A percentile compares a stretch with the other conserved stretches of the same genome.
Evolutionary conservation across 352 stramenopile genomes (phyloP).

Genomic region (Halophytophthora batemanensis): DNA sequence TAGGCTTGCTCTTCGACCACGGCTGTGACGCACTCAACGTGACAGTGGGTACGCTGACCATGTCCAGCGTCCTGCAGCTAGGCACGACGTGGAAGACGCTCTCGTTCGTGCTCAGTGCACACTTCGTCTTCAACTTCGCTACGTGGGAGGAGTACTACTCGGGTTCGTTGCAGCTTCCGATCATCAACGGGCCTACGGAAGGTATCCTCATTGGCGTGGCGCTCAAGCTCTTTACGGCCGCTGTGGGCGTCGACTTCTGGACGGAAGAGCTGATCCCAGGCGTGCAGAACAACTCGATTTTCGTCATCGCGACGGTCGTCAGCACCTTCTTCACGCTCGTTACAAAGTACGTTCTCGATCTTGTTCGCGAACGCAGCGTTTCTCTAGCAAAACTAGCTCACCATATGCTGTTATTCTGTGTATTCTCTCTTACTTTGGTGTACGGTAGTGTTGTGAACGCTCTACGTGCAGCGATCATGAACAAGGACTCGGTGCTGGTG

Average conservation of each 20-base stretch:
- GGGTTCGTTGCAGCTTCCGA: conserved; percentile 91
- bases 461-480: conserved; percentile 59
- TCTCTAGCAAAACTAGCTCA: neutral
- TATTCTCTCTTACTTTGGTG: conserved; percentile 3
- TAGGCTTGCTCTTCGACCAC: conserved; percentile 85
- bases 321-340: conserved; percentile 60
- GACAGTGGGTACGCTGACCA: conserved; percentile 79
- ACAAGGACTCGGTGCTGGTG: conserved; percentile 72
- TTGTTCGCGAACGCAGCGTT: neutral
- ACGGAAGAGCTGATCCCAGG: conserved; percentile 52
- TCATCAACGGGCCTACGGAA: conserved; percentile 97
- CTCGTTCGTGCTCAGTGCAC: conserved; percentile 64
- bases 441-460: conserved; percentile 64
- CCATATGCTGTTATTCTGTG: conserved; percentile 5
- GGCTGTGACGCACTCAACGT: conserved; percentile 84
- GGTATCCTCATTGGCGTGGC: conserved; percentile 89
- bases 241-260: conserved; percentile 68
- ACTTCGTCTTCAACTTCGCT: conserved; percentile 84
- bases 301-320: conserved; percentile 63
- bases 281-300: conserved; percentile 81
- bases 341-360: conserved; percentile 61
- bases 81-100: conserved; percentile 80
- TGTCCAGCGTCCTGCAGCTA: conserved; percentile 73
- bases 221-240: conserved; percentile 73
- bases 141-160: conserved; percentile 95